phyloP scores from a whole-genome alignment of 2,329 filamentous ascomycete species.

The Verticillium nubilum region DNA sequence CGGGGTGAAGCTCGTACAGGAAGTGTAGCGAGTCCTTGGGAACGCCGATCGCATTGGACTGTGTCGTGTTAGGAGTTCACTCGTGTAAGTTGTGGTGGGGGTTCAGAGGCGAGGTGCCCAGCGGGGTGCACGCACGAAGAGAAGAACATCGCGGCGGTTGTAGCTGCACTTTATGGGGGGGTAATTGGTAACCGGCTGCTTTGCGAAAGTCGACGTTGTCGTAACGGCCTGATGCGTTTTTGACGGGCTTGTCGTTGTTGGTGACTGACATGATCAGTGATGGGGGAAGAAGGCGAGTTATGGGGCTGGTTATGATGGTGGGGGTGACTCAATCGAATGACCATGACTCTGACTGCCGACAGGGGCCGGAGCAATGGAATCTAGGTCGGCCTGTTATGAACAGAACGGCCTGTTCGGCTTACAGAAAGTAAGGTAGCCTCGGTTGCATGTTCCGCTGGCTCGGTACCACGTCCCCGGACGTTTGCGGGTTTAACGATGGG shows the following conservation, averaged over 20 bases:
- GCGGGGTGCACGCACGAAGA: conserved; percentile 24
- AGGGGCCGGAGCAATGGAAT: not conserved
- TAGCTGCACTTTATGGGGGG: conserved; percentile 32
- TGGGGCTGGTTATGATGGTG: not conserved
- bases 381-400: not conserved
- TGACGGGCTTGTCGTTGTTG: conserved; percentile 22
- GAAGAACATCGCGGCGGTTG: conserved; percentile 35
- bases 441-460: not conserved
- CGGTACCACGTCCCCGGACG: not conserved
- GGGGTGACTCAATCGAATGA: not conserved
- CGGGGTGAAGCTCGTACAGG: conserved; percentile 36
- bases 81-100: not conserved
- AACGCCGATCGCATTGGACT: conserved; percentile 33
- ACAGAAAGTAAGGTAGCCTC: not conserved
- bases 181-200: conserved; percentile 28
- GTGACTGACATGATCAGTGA: not conserved
- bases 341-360: not conserved
- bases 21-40: conserved; percentile 35
- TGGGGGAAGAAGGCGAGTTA: not conserved
- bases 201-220: conserved; percentile 35
- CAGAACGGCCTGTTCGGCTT: not conserved
- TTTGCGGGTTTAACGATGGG: not conserved
- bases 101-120: not conserved
- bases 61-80: not conserved
- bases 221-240: conserved; percentile 30